Base-by-base conservation (phyloP, 2,329 filamentous ascomycete species). In the Niveomyces coronatus region DNA sequence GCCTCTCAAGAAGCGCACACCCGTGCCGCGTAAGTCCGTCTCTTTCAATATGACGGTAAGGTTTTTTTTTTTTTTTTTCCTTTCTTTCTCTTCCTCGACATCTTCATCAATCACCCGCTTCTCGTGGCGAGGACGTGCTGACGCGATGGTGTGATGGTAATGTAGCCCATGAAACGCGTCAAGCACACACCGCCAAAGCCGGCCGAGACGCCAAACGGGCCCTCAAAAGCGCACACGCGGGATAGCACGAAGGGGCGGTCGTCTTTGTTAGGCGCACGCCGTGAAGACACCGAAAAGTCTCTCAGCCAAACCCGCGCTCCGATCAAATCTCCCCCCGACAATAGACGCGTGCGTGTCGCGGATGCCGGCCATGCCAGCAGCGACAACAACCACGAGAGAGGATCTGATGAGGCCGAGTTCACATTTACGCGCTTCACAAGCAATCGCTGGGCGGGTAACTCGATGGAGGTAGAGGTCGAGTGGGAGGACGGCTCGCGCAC, bases 391-490 rank as follows among this genome's bases (percentile, higher is more conserved):
- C 17, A 33, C 8, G 15, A 17, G 27, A n/a, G 15, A 17, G 16
- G 18, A 17, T 5, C 14, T 8, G 29, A 31, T 4, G 29, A 9
- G 4, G 17, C 23, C 11, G 39, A 37, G 14, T 41, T 36, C 19
- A 6, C 16, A 3, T 41, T 41, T 8, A 41, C 31, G 10, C 19
- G 13, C 2, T 28, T 41, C 9, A 9, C 33, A 14, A 17, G 47
- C 7, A 42, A 60, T 24, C 56, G 57, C 33, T 58, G 57, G 55
- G 38, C 16, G 0, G 47, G 38, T 6, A 47, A 55, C 35, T 40
- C 47, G 9, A 50, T 61, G 1, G 46, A 60, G 16, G 45, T 62
- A 4, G 37, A 47, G 7, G 51, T 91, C 4, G 44, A 56, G 17
- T 62, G 58, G 58, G 49, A 49, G 6, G 27, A 37, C 2, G 51